Conservation (phyloP, 768 basidiomycete species). For the Naganishia friedmannii region DNA sequence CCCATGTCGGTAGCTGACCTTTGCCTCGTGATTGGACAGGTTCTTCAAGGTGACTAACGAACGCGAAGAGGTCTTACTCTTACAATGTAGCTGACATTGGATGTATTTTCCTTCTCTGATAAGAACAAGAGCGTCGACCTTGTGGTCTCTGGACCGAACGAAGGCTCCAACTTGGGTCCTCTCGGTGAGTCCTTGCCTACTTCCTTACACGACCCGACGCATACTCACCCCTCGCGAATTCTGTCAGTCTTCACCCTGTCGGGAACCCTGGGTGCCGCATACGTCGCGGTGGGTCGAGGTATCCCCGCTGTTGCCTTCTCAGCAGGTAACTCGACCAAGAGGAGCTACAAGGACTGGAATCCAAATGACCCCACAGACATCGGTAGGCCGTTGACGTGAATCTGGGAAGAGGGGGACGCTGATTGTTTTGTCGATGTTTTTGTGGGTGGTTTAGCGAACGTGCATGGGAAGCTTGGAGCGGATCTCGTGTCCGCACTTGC, state of each 20-base stretch:
- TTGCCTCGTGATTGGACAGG: neutral
- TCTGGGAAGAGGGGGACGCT: too few species aligned
- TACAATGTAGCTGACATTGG: neutral
- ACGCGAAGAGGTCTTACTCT: neutral
- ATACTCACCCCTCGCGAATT: too few species aligned
- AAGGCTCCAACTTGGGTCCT: conserved; percentile 24
- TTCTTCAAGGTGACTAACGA: conserved; percentile 22
- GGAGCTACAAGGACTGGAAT: conserved; percentile 27
- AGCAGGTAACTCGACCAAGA: conserved; percentile 23
- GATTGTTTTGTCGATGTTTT: neutral
- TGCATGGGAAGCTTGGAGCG: conserved; percentile 20
- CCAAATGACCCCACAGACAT: conserved; percentile 12
- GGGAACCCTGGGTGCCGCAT: conserved; percentile 25
- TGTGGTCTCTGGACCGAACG: conserved; percentile 24
- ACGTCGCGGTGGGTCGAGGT: conserved; percentile 22
- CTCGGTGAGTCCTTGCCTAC: conserved; percentile 8
- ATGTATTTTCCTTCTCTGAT: neutral
- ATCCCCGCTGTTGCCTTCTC: conserved; percentile 26
- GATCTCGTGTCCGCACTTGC: conserved; percentile 23
- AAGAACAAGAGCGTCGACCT: conserved; percentile 25
- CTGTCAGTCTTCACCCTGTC: conserved; percentile 23
- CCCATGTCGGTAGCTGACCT: neutral
- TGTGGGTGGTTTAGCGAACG: conserved; percentile 13
- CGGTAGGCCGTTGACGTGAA: too few species aligned
- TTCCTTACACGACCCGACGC: too few species aligned